phyloP scores from a whole-genome alignment of 1,284 basidiomycete species.

The Austropuccinia psidii region DNA sequence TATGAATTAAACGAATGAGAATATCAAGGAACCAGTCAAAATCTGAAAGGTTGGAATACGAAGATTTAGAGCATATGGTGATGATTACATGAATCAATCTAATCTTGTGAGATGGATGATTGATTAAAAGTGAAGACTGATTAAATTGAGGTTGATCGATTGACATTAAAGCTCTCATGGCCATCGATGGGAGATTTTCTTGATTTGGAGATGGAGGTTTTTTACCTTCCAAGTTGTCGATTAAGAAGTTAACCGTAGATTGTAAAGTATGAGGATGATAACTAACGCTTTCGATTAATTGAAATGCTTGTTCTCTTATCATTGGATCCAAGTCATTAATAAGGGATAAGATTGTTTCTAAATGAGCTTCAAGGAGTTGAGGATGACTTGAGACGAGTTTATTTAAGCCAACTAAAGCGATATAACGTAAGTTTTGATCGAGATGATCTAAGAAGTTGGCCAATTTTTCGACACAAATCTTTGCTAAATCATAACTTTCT shows the following conservation, averaged over 20 bases:
- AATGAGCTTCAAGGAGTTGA: slow-evolving; percentile 80
- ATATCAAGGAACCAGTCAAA: slow-evolving; percentile 97
- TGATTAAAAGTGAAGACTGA: neutral
- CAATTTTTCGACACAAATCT: slow-evolving; percentile 84
- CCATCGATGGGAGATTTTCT: slow-evolving; percentile 75
- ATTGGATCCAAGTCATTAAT: slow-evolving; percentile 89
- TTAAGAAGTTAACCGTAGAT: neutral
- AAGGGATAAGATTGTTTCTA: slow-evolving; percentile 80
- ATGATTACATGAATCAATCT: slow-evolving; percentile 72
- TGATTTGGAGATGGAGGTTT: slow-evolving; percentile 59
- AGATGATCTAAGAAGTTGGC: slow-evolving; percentile 81
- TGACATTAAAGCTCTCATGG: slow-evolving; percentile 41
- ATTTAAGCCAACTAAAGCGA: slow-evolving; percentile 84
- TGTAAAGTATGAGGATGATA: slow-evolving; percentile 40
- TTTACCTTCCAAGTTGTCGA: neutral
- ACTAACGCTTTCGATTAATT: slow-evolving; percentile 88
- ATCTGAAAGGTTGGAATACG: slow-evolving; percentile 78
- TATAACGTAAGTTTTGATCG: slow-evolving; percentile 97
- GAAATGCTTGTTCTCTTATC: slow-evolving; percentile 88
- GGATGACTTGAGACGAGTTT: slow-evolving; percentile 93
- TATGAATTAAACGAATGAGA: slow-evolving; percentile 75
- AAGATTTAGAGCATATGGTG: slow-evolving; percentile 68
- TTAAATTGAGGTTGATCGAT: slow-evolving; percentile 52
- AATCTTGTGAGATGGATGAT: slow-evolving; percentile 62
- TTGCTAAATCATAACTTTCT: slow-evolving; percentile 61